phyloP scores from a whole-genome alignment of 352 stramenopile species.

The Globisporangium emineosum region DNA sequence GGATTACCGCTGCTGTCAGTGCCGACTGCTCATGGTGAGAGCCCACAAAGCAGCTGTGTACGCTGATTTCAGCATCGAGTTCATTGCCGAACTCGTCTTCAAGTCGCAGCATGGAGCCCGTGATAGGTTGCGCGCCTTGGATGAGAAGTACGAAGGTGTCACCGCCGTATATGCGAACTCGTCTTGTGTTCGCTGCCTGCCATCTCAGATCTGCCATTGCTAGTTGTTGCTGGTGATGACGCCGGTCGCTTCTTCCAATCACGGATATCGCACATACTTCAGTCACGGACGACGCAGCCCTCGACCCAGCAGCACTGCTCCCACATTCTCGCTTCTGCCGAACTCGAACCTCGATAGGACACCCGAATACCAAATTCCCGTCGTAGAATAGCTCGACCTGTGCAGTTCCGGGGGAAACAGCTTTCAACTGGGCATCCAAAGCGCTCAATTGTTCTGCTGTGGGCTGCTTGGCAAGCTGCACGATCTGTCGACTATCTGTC shows the following conservation, averaged over 20 bases:
- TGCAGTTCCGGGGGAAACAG: neutral
- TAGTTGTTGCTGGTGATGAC: neutral
- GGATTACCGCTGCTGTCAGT: neutral
- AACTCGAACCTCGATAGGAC: slow-evolving; percentile 8
- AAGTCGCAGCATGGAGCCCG: neutral
- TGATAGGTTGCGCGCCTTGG: neutral
- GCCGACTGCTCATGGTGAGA: neutral
- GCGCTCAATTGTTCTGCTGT: neutral
- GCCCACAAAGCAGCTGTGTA: neutral
- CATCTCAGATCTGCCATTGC: slow-evolving; percentile 9
- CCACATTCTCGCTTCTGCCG: neutral
- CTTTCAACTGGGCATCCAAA: neutral
- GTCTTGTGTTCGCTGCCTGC: neutral
- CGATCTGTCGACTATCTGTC: neutral
- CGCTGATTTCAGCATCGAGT: neutral
- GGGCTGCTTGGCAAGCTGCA: neutral
- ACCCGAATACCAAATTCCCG: slow-evolving; percentile 1
- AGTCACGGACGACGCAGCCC: neutral
- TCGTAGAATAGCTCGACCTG: neutral
- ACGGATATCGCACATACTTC: slow-evolving; percentile 4
- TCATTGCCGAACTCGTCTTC: neutral
- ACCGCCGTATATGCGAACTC: slow-evolving; percentile 1
- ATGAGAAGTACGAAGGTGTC: slow-evolving; percentile 13
- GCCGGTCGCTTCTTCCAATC: neutral
- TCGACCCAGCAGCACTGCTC: neutral